These are phyloP conservation scores for Ophiocordyceps camponoti-leonardi DNA, from an alignment of 2,329 filamentous ascomycete genomes.

Conservation along the genomic window DNA sequence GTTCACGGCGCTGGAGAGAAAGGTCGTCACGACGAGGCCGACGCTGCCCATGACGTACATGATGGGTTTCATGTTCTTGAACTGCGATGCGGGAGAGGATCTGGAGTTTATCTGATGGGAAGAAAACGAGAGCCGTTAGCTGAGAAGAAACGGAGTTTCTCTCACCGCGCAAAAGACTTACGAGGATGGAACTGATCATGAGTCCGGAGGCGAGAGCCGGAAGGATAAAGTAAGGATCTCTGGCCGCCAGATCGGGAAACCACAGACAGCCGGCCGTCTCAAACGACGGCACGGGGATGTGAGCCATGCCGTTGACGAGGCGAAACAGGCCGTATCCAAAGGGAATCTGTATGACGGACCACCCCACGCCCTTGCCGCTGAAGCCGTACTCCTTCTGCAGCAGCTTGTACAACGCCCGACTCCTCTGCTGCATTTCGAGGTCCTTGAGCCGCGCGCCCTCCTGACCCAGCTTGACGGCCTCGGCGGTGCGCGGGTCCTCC, in stretches of 20 bases:
- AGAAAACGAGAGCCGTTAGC: no score
- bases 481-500: conserved; percentile 33
- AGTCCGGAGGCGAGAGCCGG: conserved; percentile 42
- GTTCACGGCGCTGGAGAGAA: conserved; percentile 29
- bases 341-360: conserved; percentile 33
- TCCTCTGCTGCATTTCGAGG: conserved; percentile 18
- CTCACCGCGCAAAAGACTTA: no score
- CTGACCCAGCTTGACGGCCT: conserved; percentile 24
- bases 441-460: conserved; percentile 24
- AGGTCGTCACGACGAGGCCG: conserved; percentile 26
- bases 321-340: conserved; percentile 71
- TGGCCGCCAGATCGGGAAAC: conserved; percentile 59
- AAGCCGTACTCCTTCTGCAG: conserved; percentile 19
- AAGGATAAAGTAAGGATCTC: conserved; percentile 64
- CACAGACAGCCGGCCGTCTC: conserved; percentile 55
- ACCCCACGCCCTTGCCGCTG: conserved; percentile 15
- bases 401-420: conserved; percentile 10
- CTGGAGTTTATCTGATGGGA: conserved; percentile 22
- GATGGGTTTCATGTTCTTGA: conserved; percentile 23
- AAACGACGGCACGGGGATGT: conserved; percentile 66
- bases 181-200: conserved; percentile 39
- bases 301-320: conserved; percentile 54
- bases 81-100: conserved; percentile 14
- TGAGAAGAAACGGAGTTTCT: no score
- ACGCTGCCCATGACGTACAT: conserved; percentile 24